Conservation (phyloP, 2,329 filamentous ascomycete species). For the Tricladium varicosporioides region DNA sequence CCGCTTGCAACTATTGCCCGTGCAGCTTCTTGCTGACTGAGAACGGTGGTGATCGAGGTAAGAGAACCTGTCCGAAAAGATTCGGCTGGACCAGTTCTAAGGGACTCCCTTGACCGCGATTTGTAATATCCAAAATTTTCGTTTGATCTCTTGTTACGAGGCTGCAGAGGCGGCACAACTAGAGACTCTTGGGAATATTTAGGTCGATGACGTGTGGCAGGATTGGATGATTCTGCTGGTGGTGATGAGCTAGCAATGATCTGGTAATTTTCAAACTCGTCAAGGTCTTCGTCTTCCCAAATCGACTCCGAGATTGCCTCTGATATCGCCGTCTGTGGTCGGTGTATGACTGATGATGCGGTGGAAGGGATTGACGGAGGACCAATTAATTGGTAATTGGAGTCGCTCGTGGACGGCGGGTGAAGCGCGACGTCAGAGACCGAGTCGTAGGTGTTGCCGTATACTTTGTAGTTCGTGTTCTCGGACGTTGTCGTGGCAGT, state of each 20-base stretch:
- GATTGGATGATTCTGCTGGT: constrained; percentile 38
- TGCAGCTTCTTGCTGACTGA: constrained; percentile 36
- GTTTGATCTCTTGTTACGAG: constrained; percentile 45
- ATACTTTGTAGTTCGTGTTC: constrained; percentile 36
- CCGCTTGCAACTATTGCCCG: constrained; percentile 29
- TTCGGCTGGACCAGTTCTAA: constrained; percentile 41
- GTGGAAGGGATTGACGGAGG: constrained; percentile 42
- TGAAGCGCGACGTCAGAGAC: constrained; percentile 22
- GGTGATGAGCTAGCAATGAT: constrained; percentile 45
- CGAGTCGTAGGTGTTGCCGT: constrained; percentile 21
- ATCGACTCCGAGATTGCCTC: constrained; percentile 5
- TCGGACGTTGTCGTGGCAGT: constrained; percentile 33
- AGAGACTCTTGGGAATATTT: constrained; percentile 62
- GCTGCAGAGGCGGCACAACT: constrained; percentile 53
- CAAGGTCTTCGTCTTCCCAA: background rate
- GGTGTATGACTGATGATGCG: constrained; percentile 25
- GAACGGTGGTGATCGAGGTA: constrained; percentile 54
- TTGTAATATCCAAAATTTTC: constrained; percentile 50
- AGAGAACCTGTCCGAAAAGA: constrained; percentile 47
- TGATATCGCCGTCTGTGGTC: constrained; percentile 23
- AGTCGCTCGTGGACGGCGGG: constrained; percentile 25
- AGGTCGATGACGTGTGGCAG: constrained; percentile 21
- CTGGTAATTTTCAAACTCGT: constrained; percentile 49
- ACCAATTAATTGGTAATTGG: constrained; percentile 51
- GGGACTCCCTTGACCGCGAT: constrained; percentile 51